Percentiles rank a stretch among this genome's conserved stretches.
Conservation (phyloP, 1,284 basidiomycete genomes). For the Pseudozyma tsukubaensis region DNA sequence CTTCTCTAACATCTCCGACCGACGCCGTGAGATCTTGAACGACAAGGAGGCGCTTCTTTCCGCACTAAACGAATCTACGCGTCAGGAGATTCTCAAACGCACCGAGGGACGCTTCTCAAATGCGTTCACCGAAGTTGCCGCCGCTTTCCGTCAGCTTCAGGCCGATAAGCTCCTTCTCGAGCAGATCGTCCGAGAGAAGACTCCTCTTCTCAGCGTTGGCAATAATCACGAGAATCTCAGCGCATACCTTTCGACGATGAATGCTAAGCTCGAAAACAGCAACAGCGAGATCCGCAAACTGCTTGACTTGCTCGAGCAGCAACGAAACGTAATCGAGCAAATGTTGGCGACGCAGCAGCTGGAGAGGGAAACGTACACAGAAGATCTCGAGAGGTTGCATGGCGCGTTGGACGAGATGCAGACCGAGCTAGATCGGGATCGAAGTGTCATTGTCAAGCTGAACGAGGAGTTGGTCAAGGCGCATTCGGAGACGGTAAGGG, state of each 20-base stretch:
- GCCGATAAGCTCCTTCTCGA: conserved; percentile 58
- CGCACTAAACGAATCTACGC: conserved; percentile 22
- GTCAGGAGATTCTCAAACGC: conserved; percentile 44
- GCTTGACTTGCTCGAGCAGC: conserved; percentile 60
- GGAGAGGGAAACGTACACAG: conserved; percentile 49
- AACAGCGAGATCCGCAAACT: conserved; percentile 56
- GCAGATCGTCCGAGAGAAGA: conserved; percentile 57
- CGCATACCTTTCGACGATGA: conserved; percentile 50
- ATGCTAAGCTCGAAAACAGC: conserved; percentile 47
- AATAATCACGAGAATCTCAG: conserved; percentile 42
- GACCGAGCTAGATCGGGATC: conserved; percentile 27
- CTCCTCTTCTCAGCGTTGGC: conserved; percentile 51
- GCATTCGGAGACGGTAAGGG: conserved; percentile 31
- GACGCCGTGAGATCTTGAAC: conserved; percentile 47
- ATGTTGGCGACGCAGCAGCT: conserved; percentile 60
- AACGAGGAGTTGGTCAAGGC: conserved; percentile 49
- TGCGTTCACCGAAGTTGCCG: conserved; percentile 55
- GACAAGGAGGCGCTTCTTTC: conserved; percentile 34
- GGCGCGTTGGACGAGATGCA: conserved; percentile 35
- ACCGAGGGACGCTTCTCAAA: conserved; percentile 56
- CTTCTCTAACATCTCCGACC: conserved; percentile 33
- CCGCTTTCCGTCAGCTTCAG: conserved; percentile 61
- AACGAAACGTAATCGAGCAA: conserved; percentile 61
- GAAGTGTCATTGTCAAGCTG: conserved; percentile 19
- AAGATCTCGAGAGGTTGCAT: conserved; percentile 51